Base-by-base conservation (phyloP, 805 yeast genomes). In the Lachancea thermotolerans region DNA sequence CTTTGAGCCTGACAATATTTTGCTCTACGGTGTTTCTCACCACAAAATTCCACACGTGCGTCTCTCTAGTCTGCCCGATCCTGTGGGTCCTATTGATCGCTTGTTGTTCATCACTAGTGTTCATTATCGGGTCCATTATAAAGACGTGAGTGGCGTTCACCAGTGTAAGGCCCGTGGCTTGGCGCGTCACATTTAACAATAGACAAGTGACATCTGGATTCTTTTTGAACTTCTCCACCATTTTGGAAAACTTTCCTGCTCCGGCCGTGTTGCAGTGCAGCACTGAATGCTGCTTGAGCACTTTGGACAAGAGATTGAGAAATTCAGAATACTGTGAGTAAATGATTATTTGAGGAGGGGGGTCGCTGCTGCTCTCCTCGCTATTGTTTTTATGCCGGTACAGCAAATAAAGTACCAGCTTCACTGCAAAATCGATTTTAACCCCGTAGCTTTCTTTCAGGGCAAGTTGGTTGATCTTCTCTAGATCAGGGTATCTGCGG, bases 121-220 rank as follows among this genome's bases (percentile, higher is more conserved):
- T 89, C 12, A 93, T 82, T 46, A 93, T 71, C 1, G 99, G 98
- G 65, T 93, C 99, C 62, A 97, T 85, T 4, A 93, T 62, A 49
- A 90, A 83, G 0, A 93, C 91, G 61, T 93, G 96, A 2, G 85
- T 84, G 0, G 99, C 98, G 68, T 91, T 91, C 8, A 89, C 80
- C 45, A 93, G 70, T 8, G 95, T 93, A 50, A 93, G 69, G 0
- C 99, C 99, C 11, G 96, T 81, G 8, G 95, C 89, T 58, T 90
- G 87, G 0, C 90, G 82, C 52, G 79, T 82, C 0, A 96, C 91
- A 64, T 88, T 87, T 51, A 93, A 65, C 25, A 93, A 64, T 57
- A 91, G 82, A 62, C 98, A 91, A 0, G 96, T 85, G n/a, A 84
- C 74, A 0, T 69, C 60, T 2, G 77, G 68, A 51, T 77, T 72